Evolutionary conservation across 139 green algal species (phyloP).

Genomic region (Coelastrella sp.): DNA sequence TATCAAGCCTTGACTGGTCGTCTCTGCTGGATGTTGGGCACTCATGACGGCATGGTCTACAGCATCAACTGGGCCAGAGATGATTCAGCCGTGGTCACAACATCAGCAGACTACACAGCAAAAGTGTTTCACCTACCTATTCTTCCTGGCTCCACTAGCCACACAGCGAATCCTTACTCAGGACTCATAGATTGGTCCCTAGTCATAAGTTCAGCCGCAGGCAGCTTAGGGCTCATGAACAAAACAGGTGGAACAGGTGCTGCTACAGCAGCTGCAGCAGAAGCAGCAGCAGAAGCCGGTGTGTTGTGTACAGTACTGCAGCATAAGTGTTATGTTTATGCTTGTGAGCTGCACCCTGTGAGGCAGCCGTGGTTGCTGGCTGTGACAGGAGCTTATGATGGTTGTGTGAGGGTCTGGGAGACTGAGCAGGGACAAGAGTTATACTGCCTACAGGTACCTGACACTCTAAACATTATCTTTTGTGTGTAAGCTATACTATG

Average conservation of each 20-base stretch:
- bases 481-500: background rate
- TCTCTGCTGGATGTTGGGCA: conserved; percentile 20
- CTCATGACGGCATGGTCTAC: conserved; percentile 57
- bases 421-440: conserved; percentile 37
- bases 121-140: conserved; percentile 47
- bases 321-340: conserved; percentile 60
- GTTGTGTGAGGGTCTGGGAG: conserved; percentile 37
- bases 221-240: too few relatives aligned
- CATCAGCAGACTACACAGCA: conserved; percentile 62
- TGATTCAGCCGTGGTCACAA: conserved; percentile 56
- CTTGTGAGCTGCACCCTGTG: conserved; percentile 58
- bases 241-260: background rate
- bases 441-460: conserved; percentile 1
- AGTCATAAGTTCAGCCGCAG: too few relatives aligned
- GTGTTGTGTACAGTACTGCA: conserved; percentile 47
- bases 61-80: conserved; percentile 56
- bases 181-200: too few relatives aligned
- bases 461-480: background rate
- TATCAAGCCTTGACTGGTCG: conserved; percentile 33
- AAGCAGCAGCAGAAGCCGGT: background rate
- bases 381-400: conserved; percentile 48
- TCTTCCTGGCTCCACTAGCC: background rate
- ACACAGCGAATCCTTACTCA: background rate
- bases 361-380: conserved; percentile 33
- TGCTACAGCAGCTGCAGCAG: background rate